Evolutionary conservation across 352 stramenopile genomes (phyloP).

Genomic region (Thalassiosira livingstoniorum): DNA sequence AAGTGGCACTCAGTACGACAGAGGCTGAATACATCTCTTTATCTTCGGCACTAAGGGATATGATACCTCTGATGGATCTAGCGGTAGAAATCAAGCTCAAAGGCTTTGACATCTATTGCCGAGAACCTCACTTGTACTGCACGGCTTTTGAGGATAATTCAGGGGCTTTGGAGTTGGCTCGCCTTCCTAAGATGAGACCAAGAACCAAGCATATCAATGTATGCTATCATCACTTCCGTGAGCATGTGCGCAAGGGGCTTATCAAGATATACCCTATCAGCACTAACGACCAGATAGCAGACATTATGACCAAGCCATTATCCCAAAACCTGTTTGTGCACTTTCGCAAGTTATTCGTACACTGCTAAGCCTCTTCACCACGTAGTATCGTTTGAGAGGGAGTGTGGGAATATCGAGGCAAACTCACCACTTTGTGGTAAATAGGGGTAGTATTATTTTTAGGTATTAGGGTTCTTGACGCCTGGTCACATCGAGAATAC

Average conservation of each 20-base stretch:
- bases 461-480: no score
- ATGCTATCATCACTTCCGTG: conserved; percentile 38
- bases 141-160: conserved; percentile 30
- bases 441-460: no score
- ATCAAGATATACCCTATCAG: conserved; percentile 16
- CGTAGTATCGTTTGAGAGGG: no score
- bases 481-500: no score
- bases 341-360: no score
- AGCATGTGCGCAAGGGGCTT: conserved; percentile 14
- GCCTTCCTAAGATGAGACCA: conserved; percentile 34
- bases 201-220: conserved; percentile 33
- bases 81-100: conserved; percentile 30
- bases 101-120: conserved; percentile 15
- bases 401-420: no score
- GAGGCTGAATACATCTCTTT: conserved; percentile 44
- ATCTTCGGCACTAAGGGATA: conserved; percentile 11
- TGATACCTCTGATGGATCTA: conserved; percentile 46
- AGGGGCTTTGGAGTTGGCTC: conserved; percentile 21
- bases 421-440: no score
- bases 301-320: conserved; percentile 17
- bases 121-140: conserved; percentile 13
- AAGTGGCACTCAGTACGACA: conserved; percentile 43
- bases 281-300: conserved; percentile 12
- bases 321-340: background rate
- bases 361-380: no score